Evolutionary conservation across 1,139 yeast species (phyloP).

Genomic region (Yamadazyma jaroonii): DNA sequence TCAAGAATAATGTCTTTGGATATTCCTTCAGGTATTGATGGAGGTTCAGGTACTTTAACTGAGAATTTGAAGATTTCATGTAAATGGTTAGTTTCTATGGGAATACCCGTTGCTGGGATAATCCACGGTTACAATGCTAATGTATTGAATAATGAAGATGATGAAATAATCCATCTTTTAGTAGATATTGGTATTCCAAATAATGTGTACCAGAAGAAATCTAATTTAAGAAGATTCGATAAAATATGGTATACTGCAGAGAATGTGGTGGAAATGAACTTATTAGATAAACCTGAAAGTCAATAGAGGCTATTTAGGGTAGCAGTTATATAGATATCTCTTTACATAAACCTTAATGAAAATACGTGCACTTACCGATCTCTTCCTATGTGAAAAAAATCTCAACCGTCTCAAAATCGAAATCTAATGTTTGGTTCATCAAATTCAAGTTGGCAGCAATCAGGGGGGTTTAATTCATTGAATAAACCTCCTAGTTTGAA

Average conservation of each 20-base stretch:
- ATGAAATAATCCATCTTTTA: slow-evolving; percentile 47
- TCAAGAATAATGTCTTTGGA: slow-evolving; percentile 67
- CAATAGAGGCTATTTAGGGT: no score
- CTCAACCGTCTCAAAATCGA: neutral
- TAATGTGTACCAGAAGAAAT: slow-evolving; percentile 37
- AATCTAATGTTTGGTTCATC: slow-evolving; percentile 5
- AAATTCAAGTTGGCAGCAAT: slow-evolving; percentile 4
- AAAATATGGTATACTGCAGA: slow-evolving; percentile 44
- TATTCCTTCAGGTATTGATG: slow-evolving; percentile 81
- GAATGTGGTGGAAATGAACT: slow-evolving; percentile 25
- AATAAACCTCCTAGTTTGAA: slow-evolving; percentile 1
- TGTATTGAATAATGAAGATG: slow-evolving; percentile 18
- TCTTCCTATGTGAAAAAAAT: neutral
- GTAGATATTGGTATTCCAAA: slow-evolving; percentile 77
- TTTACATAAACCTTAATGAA: no score
- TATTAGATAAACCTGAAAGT: slow-evolving; percentile 7
- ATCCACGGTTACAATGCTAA: slow-evolving; percentile 56
- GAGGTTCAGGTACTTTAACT: slow-evolving; percentile 67
- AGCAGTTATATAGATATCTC: no score
- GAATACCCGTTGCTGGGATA: slow-evolving; percentile 70
- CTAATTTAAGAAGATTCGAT: slow-evolving; percentile 44
- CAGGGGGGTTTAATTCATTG: slow-evolving; percentile 3
- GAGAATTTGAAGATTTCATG: slow-evolving; percentile 34
- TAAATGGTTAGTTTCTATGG: slow-evolving; percentile 65
- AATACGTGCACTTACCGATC: neutral